These are phyloP conservation scores for Ettlia oleoabundans DNA, from an alignment of 139 green algal genomes.

Conservation along the genomic window DNA sequence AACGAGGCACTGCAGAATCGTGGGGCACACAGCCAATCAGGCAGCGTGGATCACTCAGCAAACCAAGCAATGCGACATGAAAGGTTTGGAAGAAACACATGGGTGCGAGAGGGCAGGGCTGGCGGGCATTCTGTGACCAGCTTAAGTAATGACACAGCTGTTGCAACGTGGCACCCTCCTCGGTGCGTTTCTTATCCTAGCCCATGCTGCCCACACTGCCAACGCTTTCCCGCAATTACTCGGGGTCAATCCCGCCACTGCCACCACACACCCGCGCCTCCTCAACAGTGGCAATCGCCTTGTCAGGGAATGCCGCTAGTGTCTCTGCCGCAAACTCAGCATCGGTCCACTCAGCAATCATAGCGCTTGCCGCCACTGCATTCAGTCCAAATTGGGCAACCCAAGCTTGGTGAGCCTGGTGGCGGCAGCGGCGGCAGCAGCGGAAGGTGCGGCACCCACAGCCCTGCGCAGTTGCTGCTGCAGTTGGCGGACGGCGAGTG, in stretches of 20 bases:
- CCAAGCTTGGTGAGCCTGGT: neutral
- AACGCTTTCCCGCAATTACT: no score
- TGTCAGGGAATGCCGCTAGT: constrained; percentile 70
- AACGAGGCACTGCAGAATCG: constrained; percentile 52
- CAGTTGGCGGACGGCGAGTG: no score
- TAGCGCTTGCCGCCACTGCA: constrained; percentile 15
- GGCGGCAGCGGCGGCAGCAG: neutral
- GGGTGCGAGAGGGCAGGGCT: neutral
- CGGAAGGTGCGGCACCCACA: neutral
- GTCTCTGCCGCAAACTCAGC: constrained; percentile 61
- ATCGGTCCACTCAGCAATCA: constrained; percentile 61
- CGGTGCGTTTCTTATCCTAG: no score
- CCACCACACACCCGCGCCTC: constrained; percentile 65
- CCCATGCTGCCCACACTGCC: no score
- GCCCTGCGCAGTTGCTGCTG: no score
- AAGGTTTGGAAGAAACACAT: neutral
- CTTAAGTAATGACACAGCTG: no score
- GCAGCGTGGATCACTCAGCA: no score
- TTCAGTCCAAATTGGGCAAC: neutral
- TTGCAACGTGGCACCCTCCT: no score
- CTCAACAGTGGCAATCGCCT: constrained; percentile 73
- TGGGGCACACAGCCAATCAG: no score
- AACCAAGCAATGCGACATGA: no score
- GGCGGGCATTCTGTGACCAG: no score
- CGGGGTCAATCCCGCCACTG: neutral